Evolutionary conservation across 208 protist species (phyloP), one percentile per base, ranked within the genome.

Genomic region (Porcisia hertigi): DNA sequence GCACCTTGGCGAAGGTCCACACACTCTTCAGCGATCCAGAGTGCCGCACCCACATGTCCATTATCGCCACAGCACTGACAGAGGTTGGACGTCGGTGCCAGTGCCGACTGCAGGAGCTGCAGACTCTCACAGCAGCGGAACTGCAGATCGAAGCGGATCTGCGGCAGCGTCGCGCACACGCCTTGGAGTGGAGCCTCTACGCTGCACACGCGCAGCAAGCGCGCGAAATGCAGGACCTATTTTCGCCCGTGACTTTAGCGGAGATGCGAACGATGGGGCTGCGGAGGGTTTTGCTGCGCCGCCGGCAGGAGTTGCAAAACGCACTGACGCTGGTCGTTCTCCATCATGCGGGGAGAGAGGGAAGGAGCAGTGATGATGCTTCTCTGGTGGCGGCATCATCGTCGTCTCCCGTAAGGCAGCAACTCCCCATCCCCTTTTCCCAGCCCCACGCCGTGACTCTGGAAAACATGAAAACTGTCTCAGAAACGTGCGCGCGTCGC

Each of bases 1-100:
- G 78, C 0, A 82, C 78, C 2, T 43, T 82, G 39, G 78, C 78
- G 6, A 82, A 78, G 52, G 78, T 82, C 16, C 73, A 82, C 78
- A 78, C 78, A 1, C 58, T 82, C 11, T 82, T 82, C 43, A 18
- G 54, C 7, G 73, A 77, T 41, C 18, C 49, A 1, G 73, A 23
- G 9, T 82, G 67, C 23, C 69, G 78, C 25, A 41, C 73, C 3
- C 53, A 54, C 69, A 82, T 82, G 78, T 71, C 78, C 20, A 41
- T 75, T 1, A 36, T 78, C 14, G 78, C 78, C 2, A 36, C 78
- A 23, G 58, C 71, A 4, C 78, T 82, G 20, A 66, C 59, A 5
- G 58, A 82, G 30, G 39, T 82, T 16, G 78, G 78, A 9, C 78
- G 78, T 11, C 78, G 66, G 49, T 74, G 52, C 16, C 72, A 77